Evolutionary conservation across 2,329 filamentous ascomycete genomes (phyloP).

Genomic region (Colletotrichum aenigma): DNA sequence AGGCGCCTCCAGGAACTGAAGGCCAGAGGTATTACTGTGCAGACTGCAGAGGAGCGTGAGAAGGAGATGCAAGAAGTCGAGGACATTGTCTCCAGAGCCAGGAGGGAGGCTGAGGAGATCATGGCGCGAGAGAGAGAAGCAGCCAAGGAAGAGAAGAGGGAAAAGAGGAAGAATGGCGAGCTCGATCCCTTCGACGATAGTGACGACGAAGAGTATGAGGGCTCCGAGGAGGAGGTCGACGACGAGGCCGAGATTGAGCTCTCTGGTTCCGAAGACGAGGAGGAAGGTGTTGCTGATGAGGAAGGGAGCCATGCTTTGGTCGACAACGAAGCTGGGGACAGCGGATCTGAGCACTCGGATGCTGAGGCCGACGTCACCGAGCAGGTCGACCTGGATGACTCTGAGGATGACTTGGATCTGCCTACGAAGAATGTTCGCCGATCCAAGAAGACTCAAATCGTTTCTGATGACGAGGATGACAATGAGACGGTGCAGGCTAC

Average conservation of each 20-base stretch:
- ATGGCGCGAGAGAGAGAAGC: slow-evolving; percentile 77
- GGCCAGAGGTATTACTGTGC: slow-evolving; percentile 79
- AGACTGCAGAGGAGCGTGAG: slow-evolving; percentile 86
- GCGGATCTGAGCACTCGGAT: slow-evolving; percentile 35
- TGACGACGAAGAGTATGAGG: slow-evolving; percentile 54
- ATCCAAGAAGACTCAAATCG: slow-evolving; percentile 55
- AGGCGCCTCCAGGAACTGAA: slow-evolving; percentile 78
- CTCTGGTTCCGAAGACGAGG: slow-evolving; percentile 47
- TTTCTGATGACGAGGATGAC: slow-evolving; percentile 71
- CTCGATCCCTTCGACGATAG: slow-evolving; percentile 62
- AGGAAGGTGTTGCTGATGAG: slow-evolving; percentile 34
- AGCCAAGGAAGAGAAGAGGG: slow-evolving; percentile 67
- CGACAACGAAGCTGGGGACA: slow-evolving; percentile 46
- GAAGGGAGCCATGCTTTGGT: slow-evolving; percentile 36
- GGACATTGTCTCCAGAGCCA: slow-evolving; percentile 83
- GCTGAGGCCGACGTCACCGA: slow-evolving; percentile 27
- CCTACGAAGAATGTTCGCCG: slow-evolving; percentile 49
- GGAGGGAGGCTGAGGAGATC: slow-evolving; percentile 80
- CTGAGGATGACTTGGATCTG: slow-evolving; percentile 43
- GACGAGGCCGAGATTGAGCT: slow-evolving; percentile 43
- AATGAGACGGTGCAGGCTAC: slow-evolving; percentile 47
- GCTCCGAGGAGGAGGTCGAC: slow-evolving; percentile 41
- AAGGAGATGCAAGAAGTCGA: slow-evolving; percentile 84
- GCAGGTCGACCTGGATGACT: slow-evolving; percentile 29
- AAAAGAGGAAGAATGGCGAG: slow-evolving; percentile 44